Evolutionary conservation across 2,329 filamentous ascomycete genomes (phyloP).

Genomic region (Fonsecaea multimorphosa): DNA sequence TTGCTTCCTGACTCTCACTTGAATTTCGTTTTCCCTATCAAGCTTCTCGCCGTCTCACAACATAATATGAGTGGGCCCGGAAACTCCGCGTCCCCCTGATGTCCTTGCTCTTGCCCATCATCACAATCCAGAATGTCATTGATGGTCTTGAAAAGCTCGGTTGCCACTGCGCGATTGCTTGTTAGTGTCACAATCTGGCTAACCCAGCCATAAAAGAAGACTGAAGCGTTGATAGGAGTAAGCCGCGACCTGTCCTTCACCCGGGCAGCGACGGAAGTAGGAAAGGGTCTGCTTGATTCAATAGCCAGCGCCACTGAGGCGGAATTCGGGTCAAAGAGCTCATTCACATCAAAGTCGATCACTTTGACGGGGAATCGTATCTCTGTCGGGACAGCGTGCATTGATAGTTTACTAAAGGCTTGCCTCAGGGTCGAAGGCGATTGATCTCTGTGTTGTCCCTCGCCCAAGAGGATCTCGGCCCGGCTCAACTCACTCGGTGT

Average conservation of each 20-base stretch:
- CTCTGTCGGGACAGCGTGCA: conserved; percentile 58
- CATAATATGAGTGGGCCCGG: conserved; percentile 69
- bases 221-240: conserved; percentile 68
- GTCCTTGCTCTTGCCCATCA: conserved; percentile 51
- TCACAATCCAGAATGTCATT: conserved; percentile 33
- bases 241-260: conserved; percentile 48
- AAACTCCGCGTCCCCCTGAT: conserved; percentile 55
- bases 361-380: conserved; percentile 67
- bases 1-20: conserved; percentile 41
- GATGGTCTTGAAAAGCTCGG: conserved; percentile 62
- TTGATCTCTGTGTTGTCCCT: conserved; percentile 46
- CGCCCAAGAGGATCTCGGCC: conserved; percentile 64
- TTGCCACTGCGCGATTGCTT: conserved; percentile 71
- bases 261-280: conserved; percentile 18
- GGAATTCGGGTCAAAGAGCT: neutral
- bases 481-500: conserved; percentile 66
- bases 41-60: conserved; percentile 67
- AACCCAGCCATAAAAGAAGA: conserved; percentile 75
- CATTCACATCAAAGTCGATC: conserved; percentile 55
- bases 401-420: conserved; percentile 23
- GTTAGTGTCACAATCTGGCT: conserved; percentile 69
- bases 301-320: neutral
- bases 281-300: conserved; percentile 9
- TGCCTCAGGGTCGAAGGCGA: conserved; percentile 57
- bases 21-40: conserved; percentile 69